phyloP scores from a whole-genome alignment of 2,329 filamentous ascomycete genomes.

The Metarhizium album region DNA sequence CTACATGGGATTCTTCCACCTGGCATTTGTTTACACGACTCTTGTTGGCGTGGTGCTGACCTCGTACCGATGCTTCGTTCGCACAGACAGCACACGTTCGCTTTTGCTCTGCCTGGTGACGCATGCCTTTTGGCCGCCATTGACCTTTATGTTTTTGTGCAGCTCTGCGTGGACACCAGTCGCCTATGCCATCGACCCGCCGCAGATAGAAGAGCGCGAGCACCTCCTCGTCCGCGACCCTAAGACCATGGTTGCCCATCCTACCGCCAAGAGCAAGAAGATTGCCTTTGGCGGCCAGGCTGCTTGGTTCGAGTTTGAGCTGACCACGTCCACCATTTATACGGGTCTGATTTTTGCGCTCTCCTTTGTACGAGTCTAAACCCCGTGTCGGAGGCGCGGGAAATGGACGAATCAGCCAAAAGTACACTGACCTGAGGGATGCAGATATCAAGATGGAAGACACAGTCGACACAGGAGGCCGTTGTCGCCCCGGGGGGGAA shows the following conservation, averaged over 20 bases:
- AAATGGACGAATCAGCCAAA: neutral
- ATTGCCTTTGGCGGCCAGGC: slow-evolving; percentile 42
- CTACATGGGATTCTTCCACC: slow-evolving; percentile 44
- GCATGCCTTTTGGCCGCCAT: slow-evolving; percentile 51
- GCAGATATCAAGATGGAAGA: too few species aligned
- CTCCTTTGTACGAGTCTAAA: slow-evolving; percentile 19
- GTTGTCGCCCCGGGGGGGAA: too few species aligned
- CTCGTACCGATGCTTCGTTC: slow-evolving; percentile 37
- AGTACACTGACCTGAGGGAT: too few species aligned
- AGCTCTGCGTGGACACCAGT: slow-evolving; percentile 48
- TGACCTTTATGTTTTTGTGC: slow-evolving; percentile 45
- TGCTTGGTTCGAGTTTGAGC: slow-evolving; percentile 45
- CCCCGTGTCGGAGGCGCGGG: neutral
- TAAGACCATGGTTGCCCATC: slow-evolving; percentile 43
- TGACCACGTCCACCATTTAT: slow-evolving; percentile 38
- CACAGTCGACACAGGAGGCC: too few species aligned
- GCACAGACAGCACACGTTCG: slow-evolving; percentile 24
- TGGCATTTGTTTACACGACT: slow-evolving; percentile 42
- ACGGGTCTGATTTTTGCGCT: slow-evolving; percentile 38
- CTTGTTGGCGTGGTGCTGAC: slow-evolving; percentile 38
- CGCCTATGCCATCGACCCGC: slow-evolving; percentile 50
- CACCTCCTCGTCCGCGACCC: slow-evolving; percentile 43
- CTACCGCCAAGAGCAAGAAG: slow-evolving; percentile 40
- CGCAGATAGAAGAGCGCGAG: slow-evolving; percentile 45
- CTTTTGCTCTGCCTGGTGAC: slow-evolving; percentile 44